Evolutionary conservation across 2,329 filamentous ascomycete species (phyloP), one percentile per base, ranked within the genome.

Genomic region (Blastomyces gilchristii): DNA sequence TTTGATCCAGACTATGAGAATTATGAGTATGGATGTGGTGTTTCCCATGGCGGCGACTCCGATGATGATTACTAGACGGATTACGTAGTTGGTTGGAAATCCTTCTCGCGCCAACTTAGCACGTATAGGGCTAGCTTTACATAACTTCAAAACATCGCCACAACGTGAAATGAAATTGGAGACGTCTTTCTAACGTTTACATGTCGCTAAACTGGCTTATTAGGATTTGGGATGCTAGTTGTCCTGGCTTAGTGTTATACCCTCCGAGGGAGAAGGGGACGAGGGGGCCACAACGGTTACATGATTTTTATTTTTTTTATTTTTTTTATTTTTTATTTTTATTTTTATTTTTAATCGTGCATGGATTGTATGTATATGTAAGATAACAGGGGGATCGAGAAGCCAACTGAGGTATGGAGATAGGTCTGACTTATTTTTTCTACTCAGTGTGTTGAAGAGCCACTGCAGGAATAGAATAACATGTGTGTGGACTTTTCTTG

Each of bases 1-100:
- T 79, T 71, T 67, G 77, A 78, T 62, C 68, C 75, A 52, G 72
- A 74, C 52, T 75, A 70, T 49, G 72, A 69, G 54, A 70, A 69
- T 37, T 67, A 67, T 52, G 68, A 65, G 52, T 68, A 67, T 61
- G 62, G 70, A 58, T 69, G 68, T 58, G 62, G 66, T 60, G 61
- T 63, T 41, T 63, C 65, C 25, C 57, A 50, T 58, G 66, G 65
- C 60, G 62, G 56, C 53, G 68, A 73, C 65, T 67, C 71, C 60
- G 69, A 74, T 61, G 72, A 71, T 7, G 69, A 71, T n/a, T 57
- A 59, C 28, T 59, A 49, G 14, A 41, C 22, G 22, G 52, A 37
- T 56, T 18, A 4, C 31, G n/a, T n/a, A 6, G 52, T 39, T 28
- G 11, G 18, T 39, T 34, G 31, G 52, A 39, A 5, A 56, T 39